phyloP scores from a whole-genome alignment of 2,329 filamentous ascomycete species.

The Fusarium poae region DNA sequence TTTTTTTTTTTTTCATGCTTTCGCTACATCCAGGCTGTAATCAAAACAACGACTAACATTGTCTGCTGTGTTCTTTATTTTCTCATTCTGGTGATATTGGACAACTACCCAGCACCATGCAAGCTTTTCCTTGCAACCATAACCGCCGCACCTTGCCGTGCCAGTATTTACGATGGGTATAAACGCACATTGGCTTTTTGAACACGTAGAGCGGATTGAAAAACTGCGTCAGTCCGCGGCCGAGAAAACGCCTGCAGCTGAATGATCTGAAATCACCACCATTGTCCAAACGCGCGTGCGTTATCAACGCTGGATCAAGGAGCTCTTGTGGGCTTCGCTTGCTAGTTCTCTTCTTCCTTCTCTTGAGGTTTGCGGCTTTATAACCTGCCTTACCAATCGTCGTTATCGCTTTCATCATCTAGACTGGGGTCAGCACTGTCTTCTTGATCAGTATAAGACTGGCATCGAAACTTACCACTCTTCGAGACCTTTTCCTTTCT shows the following conservation, averaged over 20 bases:
- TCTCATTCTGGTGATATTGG: conserved; percentile 18
- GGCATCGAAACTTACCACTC: conserved; percentile 79
- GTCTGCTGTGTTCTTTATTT: not conserved
- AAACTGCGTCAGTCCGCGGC: conserved; percentile 11
- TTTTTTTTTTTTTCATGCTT: conserved; percentile 25
- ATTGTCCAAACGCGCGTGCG: conserved; percentile 14
- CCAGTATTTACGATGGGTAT: conserved; percentile 31
- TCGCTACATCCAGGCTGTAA: conserved; percentile 7
- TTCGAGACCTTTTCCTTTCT: conserved; percentile 94
- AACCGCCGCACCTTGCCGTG: conserved; percentile 29
- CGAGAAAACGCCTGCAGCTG: conserved; percentile 17
- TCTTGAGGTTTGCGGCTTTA: conserved; percentile 21
- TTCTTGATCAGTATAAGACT: not conserved
- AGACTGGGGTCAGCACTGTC: conserved; percentile 27
- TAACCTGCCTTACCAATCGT: conserved; percentile 71
- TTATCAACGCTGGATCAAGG: conserved; percentile 13
- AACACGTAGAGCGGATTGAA: conserved; percentile 12
- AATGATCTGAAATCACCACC: conserved; percentile 18
- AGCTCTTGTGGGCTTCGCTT: conserved; percentile 28
- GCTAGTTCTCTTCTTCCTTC: conserved; percentile 22
- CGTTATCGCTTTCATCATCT: conserved; percentile 84
- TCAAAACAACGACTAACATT: not conserved
- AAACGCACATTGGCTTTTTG: conserved; percentile 25
- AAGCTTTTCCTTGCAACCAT: conserved; percentile 34
- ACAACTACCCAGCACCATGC: conserved; percentile 39